phyloP scores from a whole-genome alignment of 192 early-diverging fungal species.

The Umbelopsis ramanniana region DNA sequence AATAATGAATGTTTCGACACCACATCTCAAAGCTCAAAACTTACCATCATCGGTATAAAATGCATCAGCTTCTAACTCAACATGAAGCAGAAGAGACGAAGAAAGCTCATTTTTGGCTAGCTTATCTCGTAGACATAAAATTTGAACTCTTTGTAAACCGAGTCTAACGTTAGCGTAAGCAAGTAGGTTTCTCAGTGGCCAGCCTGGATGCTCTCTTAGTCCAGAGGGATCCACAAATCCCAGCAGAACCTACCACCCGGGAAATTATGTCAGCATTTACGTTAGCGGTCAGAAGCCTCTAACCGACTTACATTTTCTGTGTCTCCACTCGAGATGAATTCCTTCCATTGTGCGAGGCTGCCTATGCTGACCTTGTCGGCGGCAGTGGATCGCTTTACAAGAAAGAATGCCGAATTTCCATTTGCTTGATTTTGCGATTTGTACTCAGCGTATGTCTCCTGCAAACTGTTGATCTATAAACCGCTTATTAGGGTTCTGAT shows the following conservation, averaged over 20 bases:
- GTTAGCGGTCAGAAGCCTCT: no score
- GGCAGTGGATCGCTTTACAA: constrained; percentile 24
- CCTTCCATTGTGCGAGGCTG: constrained; percentile 60
- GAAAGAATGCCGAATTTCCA: constrained; percentile 45
- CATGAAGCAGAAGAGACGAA: constrained; percentile 49
- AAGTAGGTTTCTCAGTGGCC: constrained; percentile 93
- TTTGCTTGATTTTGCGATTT: constrained; percentile 6
- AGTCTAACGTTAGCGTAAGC: constrained; percentile 60
- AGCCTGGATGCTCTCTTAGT: constrained; percentile 77
- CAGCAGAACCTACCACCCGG: constrained; percentile 52
- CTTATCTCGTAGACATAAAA: constrained; percentile 71
- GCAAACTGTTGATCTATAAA: not conserved
- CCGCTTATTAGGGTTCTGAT: not conserved
- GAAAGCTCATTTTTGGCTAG: constrained; percentile 48
- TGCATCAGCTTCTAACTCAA: constrained; percentile 47
- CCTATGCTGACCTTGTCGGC: constrained; percentile 37
- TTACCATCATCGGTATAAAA: constrained; percentile 25
- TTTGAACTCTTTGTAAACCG: constrained; percentile 49
- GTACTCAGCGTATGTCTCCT: not conserved
- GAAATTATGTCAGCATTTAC: not conserved
- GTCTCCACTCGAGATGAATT: constrained; percentile 47
- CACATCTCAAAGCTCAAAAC: not conserved
- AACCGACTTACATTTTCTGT: not conserved
- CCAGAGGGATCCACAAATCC: constrained; percentile 90
- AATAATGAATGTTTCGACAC: no score